Percentiles rank a stretch among this genome's conserved stretches.
These are phyloP conservation scores for Rhizoctonia solani DNA, from an alignment of 1,284 basidiomycete species.

Conservation along the genomic window DNA sequence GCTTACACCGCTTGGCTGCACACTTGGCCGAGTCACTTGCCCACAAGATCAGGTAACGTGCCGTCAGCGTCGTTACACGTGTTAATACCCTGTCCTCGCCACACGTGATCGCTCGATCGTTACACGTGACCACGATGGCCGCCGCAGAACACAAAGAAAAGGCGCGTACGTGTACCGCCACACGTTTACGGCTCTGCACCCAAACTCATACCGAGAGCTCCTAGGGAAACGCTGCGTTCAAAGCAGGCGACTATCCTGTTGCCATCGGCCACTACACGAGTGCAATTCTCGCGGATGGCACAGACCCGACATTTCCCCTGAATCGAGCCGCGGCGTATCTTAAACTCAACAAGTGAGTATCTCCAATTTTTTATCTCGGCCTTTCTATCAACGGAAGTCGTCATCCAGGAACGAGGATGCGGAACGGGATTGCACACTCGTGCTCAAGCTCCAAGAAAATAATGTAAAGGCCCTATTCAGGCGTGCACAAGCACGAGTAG, in stretches of 20 bases:
- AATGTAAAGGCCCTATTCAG: slow-evolving; percentile 76
- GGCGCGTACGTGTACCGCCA: background rate
- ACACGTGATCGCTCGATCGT: background rate
- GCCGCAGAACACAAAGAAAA: slow-evolving; percentile 28
- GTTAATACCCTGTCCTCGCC: background rate
- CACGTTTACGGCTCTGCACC: background rate
- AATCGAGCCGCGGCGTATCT: slow-evolving; percentile 83
- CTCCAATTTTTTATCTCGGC: background rate
- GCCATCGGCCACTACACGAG: slow-evolving; percentile 72
- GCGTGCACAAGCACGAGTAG: slow-evolving; percentile 66
- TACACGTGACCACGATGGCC: slow-evolving; percentile 18
- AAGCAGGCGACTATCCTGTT: slow-evolving; percentile 54
- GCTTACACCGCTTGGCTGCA: background rate
- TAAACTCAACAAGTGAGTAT: slow-evolving; percentile 79
- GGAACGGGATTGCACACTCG: slow-evolving; percentile 69
- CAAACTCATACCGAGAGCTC: background rate
- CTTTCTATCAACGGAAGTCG: background rate
- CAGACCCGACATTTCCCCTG: slow-evolving; percentile 67
- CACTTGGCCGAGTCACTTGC: background rate
- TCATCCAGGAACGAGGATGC: slow-evolving; percentile 66
- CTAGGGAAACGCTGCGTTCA: slow-evolving; percentile 66
- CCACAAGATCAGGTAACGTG: background rate
- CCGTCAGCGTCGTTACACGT: background rate
- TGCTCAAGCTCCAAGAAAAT: slow-evolving; percentile 54
- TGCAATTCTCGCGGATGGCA: slow-evolving; percentile 66